Base-by-base conservation (phyloP, 164 flowering plant species). In the Santalum album region DNA sequence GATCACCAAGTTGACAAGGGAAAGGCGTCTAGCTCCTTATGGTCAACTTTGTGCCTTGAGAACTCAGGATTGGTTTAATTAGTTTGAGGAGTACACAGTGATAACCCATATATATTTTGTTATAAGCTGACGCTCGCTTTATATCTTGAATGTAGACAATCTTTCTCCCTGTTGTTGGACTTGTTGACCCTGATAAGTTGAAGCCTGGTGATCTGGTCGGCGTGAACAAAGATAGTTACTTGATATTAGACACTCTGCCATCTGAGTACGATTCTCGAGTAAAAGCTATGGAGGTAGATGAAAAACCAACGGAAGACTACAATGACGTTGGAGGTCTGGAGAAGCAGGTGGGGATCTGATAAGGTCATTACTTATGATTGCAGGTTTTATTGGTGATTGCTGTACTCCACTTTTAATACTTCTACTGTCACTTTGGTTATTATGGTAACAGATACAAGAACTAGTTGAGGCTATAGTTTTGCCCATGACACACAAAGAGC, bases 231-330 rank as follows among this genome's bases (percentile, higher is more conserved):
- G 98, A 91, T 69, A 91, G 98, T 64, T 91, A 91, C 66, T 64
- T 91, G 72, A 86, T 91, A 44, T 74, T 91, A 70, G 98, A 91
- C 60, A 91, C 96, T 7, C 78, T 91, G 58, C 98, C 98, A 15
- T 86, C 96, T 34, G 96, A 91, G 63, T 91, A 91, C 75, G 98
- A 91, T 64, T 91, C 98, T 32, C 79, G 95, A 44, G 98, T 91
- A 15, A 91, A 91, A 72, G 98, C 98, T 19, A 91, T 91, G 96
- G 98, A 91, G 63, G 98, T 91, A 59, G 98, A 91, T 65, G 98
- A 91, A 71, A 91, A 91, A 65, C 98, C 98, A 38, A 91, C 96
- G 35, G 98, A 91, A 76, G 96, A 91, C 59, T 91, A 91, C 66
- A 91, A 82, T 70, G 98, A 91, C 55, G 76, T 91, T 61, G 96